Evolutionary conservation across 2,329 filamentous ascomycete genomes (phyloP).

Genomic region (Aureobasidium sp.): DNA sequence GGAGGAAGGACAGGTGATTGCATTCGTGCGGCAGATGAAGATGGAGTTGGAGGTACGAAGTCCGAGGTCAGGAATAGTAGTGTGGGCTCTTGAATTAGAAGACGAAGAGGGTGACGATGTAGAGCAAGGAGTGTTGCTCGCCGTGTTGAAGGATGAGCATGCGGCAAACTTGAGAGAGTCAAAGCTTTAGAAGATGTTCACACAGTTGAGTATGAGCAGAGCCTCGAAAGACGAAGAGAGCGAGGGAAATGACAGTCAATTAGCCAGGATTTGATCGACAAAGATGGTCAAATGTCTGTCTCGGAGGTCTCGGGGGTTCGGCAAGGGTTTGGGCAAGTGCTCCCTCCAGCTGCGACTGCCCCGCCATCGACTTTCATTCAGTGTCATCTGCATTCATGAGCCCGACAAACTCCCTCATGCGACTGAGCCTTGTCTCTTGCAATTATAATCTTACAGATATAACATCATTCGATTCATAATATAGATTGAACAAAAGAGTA

Average conservation of each 20-base stretch:
- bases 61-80: constrained; percentile 39
- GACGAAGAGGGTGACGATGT: constrained; percentile 51
- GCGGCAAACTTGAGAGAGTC: background rate
- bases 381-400: background rate
- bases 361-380: background rate
- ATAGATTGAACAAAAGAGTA: background rate
- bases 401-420: background rate
- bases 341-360: background rate
- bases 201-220: too few species aligned
- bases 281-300: background rate
- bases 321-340: background rate
- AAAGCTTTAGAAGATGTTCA: background rate
- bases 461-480: background rate
- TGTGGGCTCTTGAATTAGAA: constrained; percentile 46
- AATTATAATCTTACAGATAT: background rate
- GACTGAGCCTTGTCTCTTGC: background rate
- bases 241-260: background rate
- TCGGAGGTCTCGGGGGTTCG: background rate
- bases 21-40: constrained; percentile 59
- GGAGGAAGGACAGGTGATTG: constrained; percentile 45
- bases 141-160: background rate
- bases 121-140: background rate
- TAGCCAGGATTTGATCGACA: background rate
- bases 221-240: background rate
- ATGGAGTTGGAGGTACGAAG: constrained; percentile 59